A percentile compares a stretch with the other conserved stretches of the same genome.
phyloP scores from a whole-genome alignment of 23 red algal genomes.

The Gracilaria domingensis region DNA sequence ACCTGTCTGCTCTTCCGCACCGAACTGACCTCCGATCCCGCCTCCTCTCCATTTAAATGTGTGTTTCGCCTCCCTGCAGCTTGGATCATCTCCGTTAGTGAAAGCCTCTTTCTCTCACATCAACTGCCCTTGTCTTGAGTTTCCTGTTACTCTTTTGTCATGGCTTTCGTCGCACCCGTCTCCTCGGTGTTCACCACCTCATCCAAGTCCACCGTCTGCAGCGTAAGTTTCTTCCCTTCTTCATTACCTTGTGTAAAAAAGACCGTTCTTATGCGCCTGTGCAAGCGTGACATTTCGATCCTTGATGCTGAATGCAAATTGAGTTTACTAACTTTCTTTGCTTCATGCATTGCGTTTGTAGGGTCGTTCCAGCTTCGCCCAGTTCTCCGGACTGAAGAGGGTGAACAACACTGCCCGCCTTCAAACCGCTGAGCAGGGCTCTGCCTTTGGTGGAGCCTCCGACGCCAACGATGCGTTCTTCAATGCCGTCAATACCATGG shows the following conservation, averaged over 20 bases:
- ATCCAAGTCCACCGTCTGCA: slow-evolving; percentile 52
- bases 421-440: slow-evolving; percentile 63
- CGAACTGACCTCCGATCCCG: slow-evolving; percentile 24
- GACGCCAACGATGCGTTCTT: slow-evolving; percentile 81
- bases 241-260: no score
- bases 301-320: not conserved
- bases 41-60: slow-evolving; percentile 12
- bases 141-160: not conserved
- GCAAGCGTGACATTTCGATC: not conserved
- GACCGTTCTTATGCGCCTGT: not conserved
- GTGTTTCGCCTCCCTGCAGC: not conserved
- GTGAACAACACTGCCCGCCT: slow-evolving; percentile 57
- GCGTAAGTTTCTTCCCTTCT: slow-evolving; percentile 27
- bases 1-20: not conserved
- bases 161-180: slow-evolving; percentile 54
- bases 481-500: slow-evolving; percentile 47
- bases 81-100: not conserved
- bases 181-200: slow-evolving; percentile 49
- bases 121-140: slow-evolving; percentile 6
- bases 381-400: slow-evolving; percentile 75
- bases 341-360: not conserved
- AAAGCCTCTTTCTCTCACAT: not conserved
- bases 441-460: slow-evolving; percentile 49
- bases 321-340: not conserved
- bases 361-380: slow-evolving; percentile 77